Evolutionary conservation across 257 asterid species (phyloP), one percentile per base, ranked within the genome.

Genomic region (Asclepias syriaca): DNA sequence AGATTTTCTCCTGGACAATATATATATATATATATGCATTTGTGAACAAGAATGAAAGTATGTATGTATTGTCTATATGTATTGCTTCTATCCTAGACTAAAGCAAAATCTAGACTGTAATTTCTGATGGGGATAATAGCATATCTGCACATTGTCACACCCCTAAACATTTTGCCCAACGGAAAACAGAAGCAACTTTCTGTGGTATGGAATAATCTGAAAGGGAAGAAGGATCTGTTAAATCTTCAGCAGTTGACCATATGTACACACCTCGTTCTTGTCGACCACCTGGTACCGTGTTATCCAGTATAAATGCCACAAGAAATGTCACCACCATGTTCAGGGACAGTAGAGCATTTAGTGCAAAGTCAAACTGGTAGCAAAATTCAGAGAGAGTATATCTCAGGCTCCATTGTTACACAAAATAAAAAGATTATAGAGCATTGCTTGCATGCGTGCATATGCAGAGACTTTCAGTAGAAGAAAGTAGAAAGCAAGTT

Each of bases 221-320:
- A 16, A 87, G 85, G 19, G 86, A 80, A 75, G 95, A 80, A 48
- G 96, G 88, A 74, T 88, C 88, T 43, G 84, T 22, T 65, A 88
- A 45, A 66, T 91, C 97, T 79, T 89, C 92, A 32, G 84, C 80
- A 48, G 73, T 77, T 5, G 97, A 94, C 99, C 99, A 94, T 61
- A 78, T 56, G 85, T 94, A 94, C 53, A 83, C 97, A 45, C 97
- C 99, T 48, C 97, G 87, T 73, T 91, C 97, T 80, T 89, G 93
- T 77, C 76, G 83, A 83, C 87, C 89, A 51, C 99, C 96, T 0
- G 97, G 99, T 71, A 85, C 97, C 0, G 97, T 91, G 84, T 91
- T 94, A 83, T 94, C 99, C 69, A 94, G 80, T 18, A 88, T 1
- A 73, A 91, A 82, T 8, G 97, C 97, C 29, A 87, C 86, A 81